Evolutionary conservation across 306 rosid genomes (phyloP), one percentile per base, ranked within the genome.

Genomic region (Trifolium subterraneum): DNA sequence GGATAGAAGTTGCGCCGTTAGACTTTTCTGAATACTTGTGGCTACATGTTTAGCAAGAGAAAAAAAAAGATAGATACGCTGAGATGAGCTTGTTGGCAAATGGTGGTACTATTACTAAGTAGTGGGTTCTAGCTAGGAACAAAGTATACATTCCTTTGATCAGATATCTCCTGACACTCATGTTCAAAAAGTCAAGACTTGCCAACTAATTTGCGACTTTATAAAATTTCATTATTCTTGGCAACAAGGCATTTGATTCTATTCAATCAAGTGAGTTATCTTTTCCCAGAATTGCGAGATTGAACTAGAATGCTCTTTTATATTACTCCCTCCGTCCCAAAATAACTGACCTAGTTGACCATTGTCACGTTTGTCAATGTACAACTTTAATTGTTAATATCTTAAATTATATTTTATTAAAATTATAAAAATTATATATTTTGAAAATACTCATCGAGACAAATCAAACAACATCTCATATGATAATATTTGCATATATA

Each of bases 131-230:
- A 39, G 38, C 79, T 70, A 48, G 45, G 64, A 12, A 22, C 36
- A 78, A 61, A 75, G 52, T 19, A 64, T 54, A 75, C 39, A 70
- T 81, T 81, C 78, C 23, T 64, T 60, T 60, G 68, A 54, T 71
- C 79, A 72, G 80, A 81, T 10, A 64, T 74, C 79, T 73, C 80
- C 84, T 82, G 86, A 79, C 16, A 69, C 11, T 78, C 78, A 83
- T 75, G 82, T 71, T 81, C 73, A 38, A 75, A 82, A 84, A 84
- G 86, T 81, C 87, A 76, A 81, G 75, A 19, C 62, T 70, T 44
- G 80, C 78, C 77, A 72, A 73, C 77, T 72, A 66, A 80, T 56
- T 13, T 56, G 60, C 54, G 79, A 74, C 80, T 80, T 61, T 61
- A 68, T 52, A 63, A 23, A 58, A 66, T 11, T 8, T 25, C 68